Evolutionary conservation across 169 alveolate species (phyloP).

Genomic region (Amoebophrya sp.): DNA sequence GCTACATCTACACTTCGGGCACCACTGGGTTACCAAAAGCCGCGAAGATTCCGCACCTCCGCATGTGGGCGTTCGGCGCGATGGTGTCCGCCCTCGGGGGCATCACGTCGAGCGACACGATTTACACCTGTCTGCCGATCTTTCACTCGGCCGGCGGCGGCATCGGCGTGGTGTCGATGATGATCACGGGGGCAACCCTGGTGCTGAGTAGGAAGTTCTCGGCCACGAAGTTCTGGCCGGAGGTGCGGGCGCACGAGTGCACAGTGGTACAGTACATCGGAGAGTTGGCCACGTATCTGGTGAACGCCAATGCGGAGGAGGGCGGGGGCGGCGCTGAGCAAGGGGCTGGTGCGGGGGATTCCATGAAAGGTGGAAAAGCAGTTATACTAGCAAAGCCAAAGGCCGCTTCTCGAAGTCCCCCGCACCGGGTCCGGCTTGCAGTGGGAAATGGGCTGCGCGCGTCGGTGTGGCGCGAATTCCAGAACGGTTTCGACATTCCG

Average conservation of each 20-base stretch:
- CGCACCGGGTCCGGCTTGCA: neutral
- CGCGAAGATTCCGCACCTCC: neutral
- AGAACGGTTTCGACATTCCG: neutral
- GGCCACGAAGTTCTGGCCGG: neutral
- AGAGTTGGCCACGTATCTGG: neutral
- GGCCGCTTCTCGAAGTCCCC: no score
- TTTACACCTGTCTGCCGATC: constrained; percentile 11
- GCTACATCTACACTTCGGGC: constrained; percentile 10
- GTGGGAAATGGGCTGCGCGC: constrained; percentile 8
- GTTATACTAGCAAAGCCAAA: no score
- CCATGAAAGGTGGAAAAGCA: no score
- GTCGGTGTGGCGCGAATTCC: neutral
- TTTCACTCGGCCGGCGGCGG: constrained; percentile 22
- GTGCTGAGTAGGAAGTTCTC: constrained; percentile 1
- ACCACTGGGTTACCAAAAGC: constrained; percentile 17
- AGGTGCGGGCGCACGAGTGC: neutral
- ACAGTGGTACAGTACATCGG: neutral
- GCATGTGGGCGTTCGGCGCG: constrained; percentile 13
- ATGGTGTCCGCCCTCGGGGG: neutral
- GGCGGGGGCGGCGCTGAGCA: no score
- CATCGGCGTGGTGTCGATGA: neutral
- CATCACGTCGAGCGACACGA: neutral
- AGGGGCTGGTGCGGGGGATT: no score
- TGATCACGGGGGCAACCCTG: neutral
- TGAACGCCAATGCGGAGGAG: no score